A percentile compares a stretch with the other conserved stretches of the same genome.
phyloP scores from a whole-genome alignment of 257 asterid genomes.

The Agastache rugosa region DNA sequence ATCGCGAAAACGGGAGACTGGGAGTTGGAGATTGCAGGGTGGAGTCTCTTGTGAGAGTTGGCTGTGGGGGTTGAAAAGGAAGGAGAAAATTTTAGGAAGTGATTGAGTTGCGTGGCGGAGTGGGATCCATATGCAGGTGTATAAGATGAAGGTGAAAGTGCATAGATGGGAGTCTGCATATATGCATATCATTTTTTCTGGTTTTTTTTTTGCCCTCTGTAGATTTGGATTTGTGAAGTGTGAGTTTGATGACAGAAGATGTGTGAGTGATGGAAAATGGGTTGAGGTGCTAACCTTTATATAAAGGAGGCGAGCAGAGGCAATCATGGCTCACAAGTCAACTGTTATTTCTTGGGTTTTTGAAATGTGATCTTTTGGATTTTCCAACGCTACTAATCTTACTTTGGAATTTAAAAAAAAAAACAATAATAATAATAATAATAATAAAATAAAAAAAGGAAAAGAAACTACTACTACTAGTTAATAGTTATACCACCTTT shows the following conservation, averaged over 20 bases:
- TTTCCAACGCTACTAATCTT: conserved; percentile 6
- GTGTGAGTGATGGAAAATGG: conserved; percentile 18
- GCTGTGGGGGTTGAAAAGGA: conserved; percentile 39
- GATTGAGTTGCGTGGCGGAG: conserved; percentile 33
- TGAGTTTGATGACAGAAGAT: conserved; percentile 24
- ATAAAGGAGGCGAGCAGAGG: conserved; percentile 24
- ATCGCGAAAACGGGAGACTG: conserved; percentile 29
- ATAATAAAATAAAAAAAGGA: no score
- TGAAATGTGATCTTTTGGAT: conserved; percentile 30
- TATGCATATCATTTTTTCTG: conserved; percentile 44
- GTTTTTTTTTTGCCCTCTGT: conserved; percentile 4
- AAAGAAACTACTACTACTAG: no score
- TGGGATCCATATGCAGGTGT: conserved; percentile 49
- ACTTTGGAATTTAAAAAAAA: no score
- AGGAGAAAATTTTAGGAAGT: conserved; percentile 25
- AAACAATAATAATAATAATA: no score
- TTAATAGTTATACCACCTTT: background rate
- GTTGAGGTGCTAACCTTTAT: conserved; percentile 21
- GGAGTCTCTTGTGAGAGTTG: conserved; percentile 28
- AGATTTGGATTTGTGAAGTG: conserved; percentile 20
- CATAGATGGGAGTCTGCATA: conserved; percentile 45
- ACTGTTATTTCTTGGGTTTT: conserved; percentile 43
- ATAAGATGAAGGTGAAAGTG: conserved; percentile 44
- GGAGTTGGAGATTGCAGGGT: conserved; percentile 37
- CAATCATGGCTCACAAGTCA: conserved; percentile 42